A percentile compares a stretch with the other conserved stretches of the same genome.
Conservation (phyloP, 257 asterid species). For the Penstemon newberryi region DNA sequence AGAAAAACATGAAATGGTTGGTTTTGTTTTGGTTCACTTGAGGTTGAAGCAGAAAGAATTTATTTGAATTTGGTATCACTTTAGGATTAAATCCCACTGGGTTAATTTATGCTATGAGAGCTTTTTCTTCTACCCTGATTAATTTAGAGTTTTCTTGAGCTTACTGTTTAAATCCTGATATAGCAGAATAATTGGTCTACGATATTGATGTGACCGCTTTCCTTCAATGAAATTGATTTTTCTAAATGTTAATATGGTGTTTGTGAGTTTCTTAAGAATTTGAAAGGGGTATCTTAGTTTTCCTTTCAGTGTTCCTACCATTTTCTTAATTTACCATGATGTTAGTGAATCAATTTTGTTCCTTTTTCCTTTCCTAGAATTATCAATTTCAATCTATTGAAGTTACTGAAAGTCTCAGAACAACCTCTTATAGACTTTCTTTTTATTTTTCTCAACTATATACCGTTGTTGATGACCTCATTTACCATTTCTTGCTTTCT, state of each 20-base stretch:
- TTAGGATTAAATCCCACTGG: background rate
- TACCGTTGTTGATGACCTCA: background rate
- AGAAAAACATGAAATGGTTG: background rate
- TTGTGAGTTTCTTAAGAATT: background rate
- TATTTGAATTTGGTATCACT: background rate
- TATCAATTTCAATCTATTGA: background rate
- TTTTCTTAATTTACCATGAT: background rate
- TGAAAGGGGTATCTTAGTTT: background rate
- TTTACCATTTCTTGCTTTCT: background rate
- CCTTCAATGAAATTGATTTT: background rate
- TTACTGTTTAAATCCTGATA: background rate
- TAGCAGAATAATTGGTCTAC: background rate
- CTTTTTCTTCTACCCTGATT: background rate
- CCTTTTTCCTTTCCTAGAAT: background rate
- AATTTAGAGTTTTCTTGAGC: background rate
- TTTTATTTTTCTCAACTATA: constrained; percentile 1
- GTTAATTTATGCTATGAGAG: background rate
- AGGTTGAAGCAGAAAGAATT: background rate
- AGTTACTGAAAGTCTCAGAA: constrained; percentile 13
- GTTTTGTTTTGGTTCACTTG: background rate
- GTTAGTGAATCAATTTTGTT: background rate
- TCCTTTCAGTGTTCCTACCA: background rate
- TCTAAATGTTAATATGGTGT: background rate
- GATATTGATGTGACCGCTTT: background rate
- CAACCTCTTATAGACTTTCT: background rate